Conservation (phyloP, 257 asterid genomes). For the Perilla frutescens region DNA sequence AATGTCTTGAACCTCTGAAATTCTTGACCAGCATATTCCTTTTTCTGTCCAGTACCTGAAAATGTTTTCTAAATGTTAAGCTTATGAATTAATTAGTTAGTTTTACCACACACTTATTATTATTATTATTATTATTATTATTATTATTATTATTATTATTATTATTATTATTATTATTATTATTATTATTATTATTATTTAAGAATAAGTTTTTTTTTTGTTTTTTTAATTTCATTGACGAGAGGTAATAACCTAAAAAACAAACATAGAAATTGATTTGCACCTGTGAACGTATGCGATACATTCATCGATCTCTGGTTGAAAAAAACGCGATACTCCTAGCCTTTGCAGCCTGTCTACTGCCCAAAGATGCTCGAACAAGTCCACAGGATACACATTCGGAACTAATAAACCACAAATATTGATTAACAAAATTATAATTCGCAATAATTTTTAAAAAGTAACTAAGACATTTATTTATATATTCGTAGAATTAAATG, state of each 20-base stretch:
- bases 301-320: conserved; percentile 65
- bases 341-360: conserved; percentile 78
- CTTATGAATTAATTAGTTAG: background rate
- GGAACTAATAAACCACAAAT: conserved; percentile 55
- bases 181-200: background rate
- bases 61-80: background rate
- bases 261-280: background rate
- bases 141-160: no score
- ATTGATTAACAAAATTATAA: background rate
- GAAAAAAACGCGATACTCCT: conserved; percentile 76
- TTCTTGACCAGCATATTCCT: conserved; percentile 95
- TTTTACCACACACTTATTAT: background rate
- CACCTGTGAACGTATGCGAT: conserved; percentile 69
- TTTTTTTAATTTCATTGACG: no score
- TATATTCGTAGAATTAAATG: no score
- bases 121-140: background rate
- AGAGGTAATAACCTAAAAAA: no score
- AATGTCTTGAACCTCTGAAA: conserved; percentile 69
- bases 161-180: background rate
- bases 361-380: conserved; percentile 88
- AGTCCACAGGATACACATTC: conserved; percentile 89
- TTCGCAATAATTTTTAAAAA: no score
- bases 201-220: no score
- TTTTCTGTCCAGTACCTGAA: conserved; percentile 74
- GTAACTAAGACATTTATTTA: no score